Conservation (phyloP, 106 monocot genomes). For the Phalaenopsis aphrodite region DNA sequence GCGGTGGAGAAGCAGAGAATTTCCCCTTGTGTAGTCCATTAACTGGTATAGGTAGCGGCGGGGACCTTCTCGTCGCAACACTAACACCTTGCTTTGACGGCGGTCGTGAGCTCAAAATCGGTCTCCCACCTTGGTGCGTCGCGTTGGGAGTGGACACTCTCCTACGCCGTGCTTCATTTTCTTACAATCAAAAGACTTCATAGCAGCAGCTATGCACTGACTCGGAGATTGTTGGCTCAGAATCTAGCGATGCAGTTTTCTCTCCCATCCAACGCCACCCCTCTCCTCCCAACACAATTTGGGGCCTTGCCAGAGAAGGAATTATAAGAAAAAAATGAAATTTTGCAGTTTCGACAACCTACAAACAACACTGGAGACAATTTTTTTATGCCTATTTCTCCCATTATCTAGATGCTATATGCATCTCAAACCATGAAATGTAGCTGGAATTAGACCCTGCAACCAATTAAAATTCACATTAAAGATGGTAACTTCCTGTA, state of each 20-base stretch:
- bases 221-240: conserved; percentile 15
- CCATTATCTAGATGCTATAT: conserved; percentile 39
- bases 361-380: conserved; percentile 26
- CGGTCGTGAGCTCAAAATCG: neutral
- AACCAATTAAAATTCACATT: conserved; percentile 41
- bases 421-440: conserved; percentile 15
- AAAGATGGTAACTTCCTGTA: conserved; percentile 26
- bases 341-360: conserved; percentile 24
- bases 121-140: neutral
- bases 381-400: conserved; percentile 23
- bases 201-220: conserved; percentile 22
- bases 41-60: conserved; percentile 4
- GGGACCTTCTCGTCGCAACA: neutral
- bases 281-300: conserved; percentile 10
- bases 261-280: conserved; percentile 19
- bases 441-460: conserved; percentile 28
- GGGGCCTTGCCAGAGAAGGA: conserved; percentile 42
- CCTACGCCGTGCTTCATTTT: conserved; percentile 9
- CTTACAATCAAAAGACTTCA: conserved; percentile 22
- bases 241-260: conserved; percentile 24
- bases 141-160: conserved; percentile 1
- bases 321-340: conserved; percentile 40
- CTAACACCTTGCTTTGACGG: neutral
- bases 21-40: neutral
- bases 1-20: conserved; percentile 2